Conservation (phyloP, 1,284 basidiomycete species). For the Naganishia sp. region DNA sequence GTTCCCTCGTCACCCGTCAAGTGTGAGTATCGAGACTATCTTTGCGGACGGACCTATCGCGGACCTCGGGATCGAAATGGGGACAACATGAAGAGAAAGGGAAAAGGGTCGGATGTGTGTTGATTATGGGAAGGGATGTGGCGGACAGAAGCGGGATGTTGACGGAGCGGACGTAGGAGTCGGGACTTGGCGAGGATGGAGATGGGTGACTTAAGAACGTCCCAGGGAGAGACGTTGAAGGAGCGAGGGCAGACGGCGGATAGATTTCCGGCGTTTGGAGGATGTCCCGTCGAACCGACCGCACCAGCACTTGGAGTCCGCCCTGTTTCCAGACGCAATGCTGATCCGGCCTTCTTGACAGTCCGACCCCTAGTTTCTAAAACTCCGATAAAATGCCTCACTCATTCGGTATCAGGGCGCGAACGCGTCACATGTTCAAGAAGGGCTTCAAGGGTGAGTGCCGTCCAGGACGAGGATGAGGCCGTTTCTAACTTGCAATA, state of each 20-base stretch:
- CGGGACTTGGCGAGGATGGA: background rate
- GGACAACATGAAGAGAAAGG: background rate
- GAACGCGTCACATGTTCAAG: conserved; percentile 99
- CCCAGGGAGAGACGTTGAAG: no score
- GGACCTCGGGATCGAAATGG: conserved; percentile 1
- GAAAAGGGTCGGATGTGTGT: background rate
- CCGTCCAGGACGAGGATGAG: conserved; percentile 15
- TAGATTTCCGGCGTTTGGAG: no score
- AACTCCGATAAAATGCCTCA: conserved; percentile 78
- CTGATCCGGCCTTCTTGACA: conserved; percentile 6
- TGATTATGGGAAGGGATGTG: background rate
- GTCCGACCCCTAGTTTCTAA: conserved; percentile 30
- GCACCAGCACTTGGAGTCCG: background rate
- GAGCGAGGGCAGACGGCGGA: background rate
- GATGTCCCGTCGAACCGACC: background rate
- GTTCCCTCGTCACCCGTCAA: conserved; percentile 30
- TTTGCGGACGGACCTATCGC: background rate
- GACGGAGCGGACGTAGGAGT: background rate
- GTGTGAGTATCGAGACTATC: conserved; percentile 25
- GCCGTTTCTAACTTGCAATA: background rate
- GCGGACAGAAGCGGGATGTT: background rate
- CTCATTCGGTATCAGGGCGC: conserved; percentile 99
- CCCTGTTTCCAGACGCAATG: background rate
- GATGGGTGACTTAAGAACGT: background rate
- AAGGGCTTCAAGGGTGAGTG: conserved; percentile 86